Percentiles rank a stretch among this genome's conserved stretches.
Evolutionary conservation across 2,329 filamentous ascomycete species (phyloP).

Genomic region (Pezicula rhizophila): DNA sequence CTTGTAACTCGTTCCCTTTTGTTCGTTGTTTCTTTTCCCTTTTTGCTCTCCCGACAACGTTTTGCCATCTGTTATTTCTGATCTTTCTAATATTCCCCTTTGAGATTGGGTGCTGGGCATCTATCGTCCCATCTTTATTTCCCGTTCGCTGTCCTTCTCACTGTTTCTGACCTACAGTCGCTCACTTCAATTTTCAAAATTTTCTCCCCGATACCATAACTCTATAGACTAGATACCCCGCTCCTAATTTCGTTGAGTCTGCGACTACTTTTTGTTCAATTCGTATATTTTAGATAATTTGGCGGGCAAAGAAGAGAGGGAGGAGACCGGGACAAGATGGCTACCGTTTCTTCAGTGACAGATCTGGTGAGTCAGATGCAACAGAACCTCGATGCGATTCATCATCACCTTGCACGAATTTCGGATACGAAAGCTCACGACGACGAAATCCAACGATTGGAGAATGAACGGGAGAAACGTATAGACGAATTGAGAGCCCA

Average conservation of each 20-base stretch:
- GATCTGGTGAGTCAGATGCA: constrained; percentile 22
- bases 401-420: constrained; percentile 15
- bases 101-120: not conserved
- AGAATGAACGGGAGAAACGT: constrained; percentile 15
- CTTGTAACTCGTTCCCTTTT: not conserved
- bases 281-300: constrained; percentile 1
- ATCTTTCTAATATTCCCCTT: no score
- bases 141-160: not conserved
- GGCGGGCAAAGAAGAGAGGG: not conserved
- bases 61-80: not conserved
- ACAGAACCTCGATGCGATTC: constrained; percentile 22
- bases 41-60: no score
- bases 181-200: not conserved
- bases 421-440: constrained; percentile 19
- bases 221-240: no score
- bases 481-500: constrained; percentile 13
- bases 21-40: not conserved
- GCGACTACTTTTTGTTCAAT: no score
- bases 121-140: not conserved
- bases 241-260: no score
- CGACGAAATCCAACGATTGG: constrained; percentile 17
- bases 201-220: no score
- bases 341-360: constrained; percentile 6
- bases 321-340: not conserved
- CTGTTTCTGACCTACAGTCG: not conserved